Conservation (phyloP, 805 yeast species). For the Candida michaelii region DNA sequence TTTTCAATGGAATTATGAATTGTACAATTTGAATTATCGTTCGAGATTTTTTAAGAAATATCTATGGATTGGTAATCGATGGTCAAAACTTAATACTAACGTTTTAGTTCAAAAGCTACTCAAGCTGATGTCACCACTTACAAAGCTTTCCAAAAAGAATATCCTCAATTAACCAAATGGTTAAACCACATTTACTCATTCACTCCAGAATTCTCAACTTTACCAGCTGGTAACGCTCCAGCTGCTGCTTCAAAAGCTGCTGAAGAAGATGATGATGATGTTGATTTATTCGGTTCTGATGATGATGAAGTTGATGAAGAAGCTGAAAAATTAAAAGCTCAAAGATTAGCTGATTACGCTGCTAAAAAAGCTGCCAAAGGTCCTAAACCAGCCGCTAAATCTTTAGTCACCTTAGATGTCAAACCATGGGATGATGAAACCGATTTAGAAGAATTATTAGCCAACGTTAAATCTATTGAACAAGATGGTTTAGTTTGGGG, state of each 20-base stretch:
- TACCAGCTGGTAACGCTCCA: constrained; percentile 77
- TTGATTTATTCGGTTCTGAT: constrained; percentile 92
- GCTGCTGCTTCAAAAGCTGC: constrained; percentile 57
- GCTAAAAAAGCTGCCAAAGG: constrained; percentile 97
- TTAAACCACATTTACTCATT: constrained; percentile 96
- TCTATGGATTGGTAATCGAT: background rate
- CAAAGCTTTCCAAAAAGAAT: constrained; percentile 90
- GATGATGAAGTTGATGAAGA: constrained; percentile 95
- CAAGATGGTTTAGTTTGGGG: constrained; percentile 98
- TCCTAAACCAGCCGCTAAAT: constrained; percentile 98
- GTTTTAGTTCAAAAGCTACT: constrained; percentile 73
- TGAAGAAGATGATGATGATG: constrained; percentile 82
- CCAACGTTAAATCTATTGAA: constrained; percentile 80
- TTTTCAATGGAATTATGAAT: background rate
- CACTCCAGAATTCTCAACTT: constrained; percentile 76
- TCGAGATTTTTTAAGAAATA: background rate
- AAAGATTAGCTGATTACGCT: constrained; percentile 97
- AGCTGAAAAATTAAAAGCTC: constrained; percentile 95
- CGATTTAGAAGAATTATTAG: constrained; percentile 83
- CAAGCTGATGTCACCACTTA: constrained; percentile 94
- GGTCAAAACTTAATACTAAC: constrained; percentile 23
- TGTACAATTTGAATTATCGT: background rate
- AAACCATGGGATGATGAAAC: constrained; percentile 99
- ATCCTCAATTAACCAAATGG: constrained; percentile 97
- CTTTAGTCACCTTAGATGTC: constrained; percentile 93